A percentile compares a stretch with the other conserved stretches of the same genome.
Evolutionary conservation across 2,329 filamentous ascomycete species (phyloP).

Genomic region (Scedosporium aurantiacum): DNA sequence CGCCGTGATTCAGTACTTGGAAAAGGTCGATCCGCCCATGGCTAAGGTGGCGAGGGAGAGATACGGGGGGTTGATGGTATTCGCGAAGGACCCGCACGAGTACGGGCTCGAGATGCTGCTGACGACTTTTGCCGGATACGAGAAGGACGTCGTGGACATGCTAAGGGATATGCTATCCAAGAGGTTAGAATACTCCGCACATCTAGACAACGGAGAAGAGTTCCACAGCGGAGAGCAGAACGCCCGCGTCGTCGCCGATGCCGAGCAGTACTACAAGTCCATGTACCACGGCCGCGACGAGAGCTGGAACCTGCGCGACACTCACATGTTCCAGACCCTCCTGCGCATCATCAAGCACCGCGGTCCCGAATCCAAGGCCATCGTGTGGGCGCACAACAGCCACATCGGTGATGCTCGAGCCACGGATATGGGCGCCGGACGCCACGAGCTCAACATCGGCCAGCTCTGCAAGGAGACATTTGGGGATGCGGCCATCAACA

Average conservation of each 20-base stretch:
- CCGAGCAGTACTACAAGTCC: conserved; percentile 38
- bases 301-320: conserved; percentile 40
- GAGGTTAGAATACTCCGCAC: conserved; percentile 27
- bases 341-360: conserved; percentile 29
- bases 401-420: conserved; percentile 42
- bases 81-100: conserved; percentile 35
- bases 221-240: conserved; percentile 40
- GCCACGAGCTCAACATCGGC: conserved; percentile 39
- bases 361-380: conserved; percentile 27
- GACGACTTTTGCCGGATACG: conserved; percentile 30
- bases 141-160: conserved; percentile 32
- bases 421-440: conserved; percentile 33
- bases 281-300: conserved; percentile 38
- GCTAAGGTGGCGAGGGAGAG: conserved; percentile 29
- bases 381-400: conserved; percentile 43
- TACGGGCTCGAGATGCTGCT: conserved; percentile 32
- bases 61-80: conserved; percentile 34
- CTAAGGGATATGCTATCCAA: conserved; percentile 29
- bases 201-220: conserved; percentile 28
- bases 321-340: conserved; percentile 39
- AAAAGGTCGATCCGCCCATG: conserved; percentile 29
- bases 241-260: conserved; percentile 34
- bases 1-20: conserved; percentile 36
- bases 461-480: conserved; percentile 38
- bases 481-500: conserved; percentile 12